Percentiles rank a stretch among this genome's conserved stretches.
Conservation (phyloP, 225 moss, liverwort and hornwort species). For the Marchantia polymorpha region DNA sequence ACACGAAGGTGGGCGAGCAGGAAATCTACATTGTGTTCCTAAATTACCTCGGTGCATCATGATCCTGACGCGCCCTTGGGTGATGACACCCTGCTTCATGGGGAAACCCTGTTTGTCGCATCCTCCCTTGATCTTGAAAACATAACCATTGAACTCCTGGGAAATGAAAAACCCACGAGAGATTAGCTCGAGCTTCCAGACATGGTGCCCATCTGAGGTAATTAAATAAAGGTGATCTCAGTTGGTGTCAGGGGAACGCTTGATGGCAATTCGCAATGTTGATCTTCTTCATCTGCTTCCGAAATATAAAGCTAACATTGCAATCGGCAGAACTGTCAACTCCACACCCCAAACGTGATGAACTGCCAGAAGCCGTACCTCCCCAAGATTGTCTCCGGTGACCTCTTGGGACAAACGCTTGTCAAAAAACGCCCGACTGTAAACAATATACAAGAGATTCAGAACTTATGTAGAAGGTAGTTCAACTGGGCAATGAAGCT, state of each 20-base stretch:
- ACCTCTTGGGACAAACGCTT: conserved; percentile 93
- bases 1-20: not conserved
- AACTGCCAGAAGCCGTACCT: conserved; percentile 27
- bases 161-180: not conserved
- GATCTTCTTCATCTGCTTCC: no score
- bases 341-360: no score
- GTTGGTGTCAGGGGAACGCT: no score
- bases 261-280: no score
- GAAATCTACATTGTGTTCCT: not conserved
- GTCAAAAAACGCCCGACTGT: conserved; percentile 80
- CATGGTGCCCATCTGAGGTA: no score
- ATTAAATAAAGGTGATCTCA: no score
- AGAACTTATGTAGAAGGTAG: no score
- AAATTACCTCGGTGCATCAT: conserved; percentile 76
- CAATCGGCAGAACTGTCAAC: no score
- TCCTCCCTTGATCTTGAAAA: conserved; percentile 96
- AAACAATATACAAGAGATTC: not conserved
- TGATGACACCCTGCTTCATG: conserved; percentile 85
- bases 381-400: conserved; percentile 60
- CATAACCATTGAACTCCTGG: conserved; percentile 83
- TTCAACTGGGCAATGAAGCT: no score
- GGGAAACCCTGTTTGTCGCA: conserved; percentile 96
- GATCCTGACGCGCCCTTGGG: conserved; percentile 70
- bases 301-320: no score
- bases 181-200: no score